These are phyloP conservation scores for Allantophomopsis cytisporea DNA, from an alignment of 2,329 filamentous ascomycete species.

Conservation along the genomic window DNA sequence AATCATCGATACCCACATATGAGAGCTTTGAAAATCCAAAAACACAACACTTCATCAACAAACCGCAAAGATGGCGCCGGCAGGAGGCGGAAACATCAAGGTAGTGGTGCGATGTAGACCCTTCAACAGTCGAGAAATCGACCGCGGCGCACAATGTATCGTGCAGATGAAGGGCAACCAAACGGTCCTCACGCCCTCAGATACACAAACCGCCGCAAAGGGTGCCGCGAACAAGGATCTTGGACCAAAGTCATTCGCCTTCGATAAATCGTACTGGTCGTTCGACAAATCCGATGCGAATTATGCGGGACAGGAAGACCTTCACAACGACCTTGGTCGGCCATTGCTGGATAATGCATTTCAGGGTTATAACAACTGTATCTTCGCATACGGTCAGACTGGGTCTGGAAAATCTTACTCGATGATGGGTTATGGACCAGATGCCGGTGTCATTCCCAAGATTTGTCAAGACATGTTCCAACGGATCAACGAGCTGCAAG, in stretches of 20 bases:
- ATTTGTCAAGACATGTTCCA: constrained; percentile 98
- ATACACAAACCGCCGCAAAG: constrained; percentile 36
- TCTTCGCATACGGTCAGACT: constrained; percentile 97
- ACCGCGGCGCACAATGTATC: constrained; percentile 88
- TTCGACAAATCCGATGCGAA: constrained; percentile 71
- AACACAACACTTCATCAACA: too few species aligned
- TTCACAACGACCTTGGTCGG: constrained; percentile 78
- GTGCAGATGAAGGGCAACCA: constrained; percentile 92
- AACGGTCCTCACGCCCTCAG: constrained; percentile 70
- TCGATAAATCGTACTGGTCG: constrained; percentile 97
- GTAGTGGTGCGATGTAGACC: constrained; percentile 94
- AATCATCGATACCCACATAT: too few species aligned
- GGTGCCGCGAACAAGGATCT: constrained; percentile 48
- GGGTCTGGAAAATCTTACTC: constrained; percentile 98
- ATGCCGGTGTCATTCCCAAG: constrained; percentile 87
- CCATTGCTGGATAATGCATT: constrained; percentile 97
- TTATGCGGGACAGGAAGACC: constrained; percentile 80
- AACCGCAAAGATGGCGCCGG: constrained; percentile 13
- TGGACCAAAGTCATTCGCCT: constrained; percentile 77
- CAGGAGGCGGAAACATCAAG: constrained; percentile 95
- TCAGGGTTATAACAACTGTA: constrained; percentile 98
- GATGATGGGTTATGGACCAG: constrained; percentile 98
- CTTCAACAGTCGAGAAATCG: constrained; percentile 91
- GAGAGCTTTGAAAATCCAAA: too few species aligned
- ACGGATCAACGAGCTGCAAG: constrained; percentile 57